A percentile compares a stretch with the other conserved stretches of the same genome.
phyloP scores from a whole-genome alignment of 257 asterid species.

The Ballota nigra region DNA sequence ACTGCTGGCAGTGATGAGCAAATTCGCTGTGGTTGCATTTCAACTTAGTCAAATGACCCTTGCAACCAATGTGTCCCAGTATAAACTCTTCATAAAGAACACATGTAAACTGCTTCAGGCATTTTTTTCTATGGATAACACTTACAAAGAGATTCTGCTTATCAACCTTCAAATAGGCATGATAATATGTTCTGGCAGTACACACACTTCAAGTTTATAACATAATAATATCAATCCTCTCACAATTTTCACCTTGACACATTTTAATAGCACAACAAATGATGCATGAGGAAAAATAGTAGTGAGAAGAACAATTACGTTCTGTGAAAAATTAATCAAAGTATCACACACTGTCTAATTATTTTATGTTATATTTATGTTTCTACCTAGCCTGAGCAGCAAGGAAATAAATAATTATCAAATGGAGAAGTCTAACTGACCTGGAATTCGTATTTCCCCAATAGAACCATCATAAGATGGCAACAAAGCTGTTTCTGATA shows the following conservation, averaged over 20 bases:
- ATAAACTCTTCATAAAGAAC: constrained; percentile 53
- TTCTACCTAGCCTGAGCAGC: constrained; percentile 1
- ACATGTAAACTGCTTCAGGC: constrained; percentile 14
- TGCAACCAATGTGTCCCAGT: constrained; percentile 48
- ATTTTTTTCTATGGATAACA: not conserved
- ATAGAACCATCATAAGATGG: constrained; percentile 65
- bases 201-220: not conserved
- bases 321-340: constrained; percentile 9
- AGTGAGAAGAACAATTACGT: not conserved
- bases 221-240: not conserved
- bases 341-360: not conserved
- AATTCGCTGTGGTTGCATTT: constrained; percentile 44
- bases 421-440: constrained; percentile 32
- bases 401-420: constrained; percentile 5
- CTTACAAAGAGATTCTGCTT: constrained; percentile 9
- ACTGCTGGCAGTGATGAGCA: constrained; percentile 73
- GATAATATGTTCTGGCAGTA: constrained; percentile 1
- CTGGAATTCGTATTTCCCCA: constrained; percentile 69
- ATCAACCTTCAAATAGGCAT: not conserved
- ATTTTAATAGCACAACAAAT: constrained; percentile 6
- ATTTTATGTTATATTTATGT: not conserved
- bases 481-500: constrained; percentile 75
- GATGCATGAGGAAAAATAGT: constrained; percentile 2
- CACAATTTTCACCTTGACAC: not conserved
- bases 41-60: constrained; percentile 28